Evolutionary conservation across 2,329 filamentous ascomycete genomes (phyloP).

Genomic region (Mollisiaceae sp.): DNA sequence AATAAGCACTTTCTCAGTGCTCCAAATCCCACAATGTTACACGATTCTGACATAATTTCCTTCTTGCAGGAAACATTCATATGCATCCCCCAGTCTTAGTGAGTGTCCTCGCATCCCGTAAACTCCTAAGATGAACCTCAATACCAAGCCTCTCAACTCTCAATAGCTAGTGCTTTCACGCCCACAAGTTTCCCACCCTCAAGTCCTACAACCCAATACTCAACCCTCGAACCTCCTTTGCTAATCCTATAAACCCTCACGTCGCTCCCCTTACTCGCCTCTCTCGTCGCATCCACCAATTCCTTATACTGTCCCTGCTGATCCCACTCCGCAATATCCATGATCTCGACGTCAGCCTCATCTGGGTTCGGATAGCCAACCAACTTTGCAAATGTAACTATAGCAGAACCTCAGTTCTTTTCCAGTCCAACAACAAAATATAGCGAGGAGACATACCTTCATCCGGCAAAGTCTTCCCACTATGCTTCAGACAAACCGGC

Average conservation of each 20-base stretch:
- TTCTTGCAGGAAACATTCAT: too few species aligned
- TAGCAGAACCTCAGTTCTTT: constrained; percentile 9
- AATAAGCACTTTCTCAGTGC: too few species aligned
- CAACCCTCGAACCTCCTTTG: constrained; percentile 65
- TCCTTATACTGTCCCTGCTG: constrained; percentile 69
- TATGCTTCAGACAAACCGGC: constrained; percentile 71
- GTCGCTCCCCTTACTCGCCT: constrained; percentile 65
- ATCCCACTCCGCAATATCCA: constrained; percentile 76
- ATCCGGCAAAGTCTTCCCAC: constrained; percentile 59
- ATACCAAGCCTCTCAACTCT: constrained; percentile 55
- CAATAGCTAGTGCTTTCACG: constrained; percentile 77
- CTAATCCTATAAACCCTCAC: constrained; percentile 77
- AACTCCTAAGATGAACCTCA: neutral
- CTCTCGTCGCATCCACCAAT: constrained; percentile 70
- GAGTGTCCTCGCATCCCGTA: neutral
- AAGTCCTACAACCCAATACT: constrained; percentile 80
- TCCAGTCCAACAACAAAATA: constrained; percentile 15
- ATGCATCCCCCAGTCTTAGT: neutral
- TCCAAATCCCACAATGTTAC: too few species aligned
- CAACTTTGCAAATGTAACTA: constrained; percentile 73
- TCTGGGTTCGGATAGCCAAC: constrained; percentile 62
- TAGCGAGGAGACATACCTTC: constrained; percentile 57
- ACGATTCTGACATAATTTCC: too few species aligned
- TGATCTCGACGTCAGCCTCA: constrained; percentile 65
- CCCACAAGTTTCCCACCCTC: constrained; percentile 72